Conservation (phyloP, 1,284 basidiomycete genomes). For the Sporisorium sorghi region DNA sequence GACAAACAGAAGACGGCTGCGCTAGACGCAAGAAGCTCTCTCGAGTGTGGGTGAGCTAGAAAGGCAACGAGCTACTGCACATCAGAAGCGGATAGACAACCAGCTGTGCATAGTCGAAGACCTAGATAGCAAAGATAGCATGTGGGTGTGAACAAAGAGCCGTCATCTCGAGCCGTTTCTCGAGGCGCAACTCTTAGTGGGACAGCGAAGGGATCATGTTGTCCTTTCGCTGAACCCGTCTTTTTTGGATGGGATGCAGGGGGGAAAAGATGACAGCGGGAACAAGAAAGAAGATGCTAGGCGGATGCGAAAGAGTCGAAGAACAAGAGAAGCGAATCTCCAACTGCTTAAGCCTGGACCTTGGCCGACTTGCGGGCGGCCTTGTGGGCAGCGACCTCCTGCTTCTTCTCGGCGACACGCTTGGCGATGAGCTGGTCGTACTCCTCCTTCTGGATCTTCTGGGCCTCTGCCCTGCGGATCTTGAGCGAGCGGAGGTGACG, state of each 20-base stretch:
- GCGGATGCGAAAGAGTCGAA: slow-evolving; percentile 18
- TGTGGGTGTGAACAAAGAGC: slow-evolving; percentile 3
- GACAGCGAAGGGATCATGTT: slow-evolving; percentile 22
- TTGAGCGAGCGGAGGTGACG: slow-evolving; percentile 91
- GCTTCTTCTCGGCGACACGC: slow-evolving; percentile 92
- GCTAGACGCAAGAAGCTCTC: slow-evolving; percentile 33
- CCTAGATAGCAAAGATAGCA: slow-evolving; percentile 1
- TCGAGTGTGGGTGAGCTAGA: slow-evolving; percentile 15
- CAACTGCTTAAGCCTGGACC: slow-evolving; percentile 46
- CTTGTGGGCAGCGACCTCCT: slow-evolving; percentile 42
- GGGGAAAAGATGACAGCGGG: slow-evolving; percentile 11
- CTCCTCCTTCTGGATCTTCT: slow-evolving; percentile 94
- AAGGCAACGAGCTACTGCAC: slow-evolving; percentile 8
- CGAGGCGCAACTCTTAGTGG: slow-evolving; percentile 28
- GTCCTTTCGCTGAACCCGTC: slow-evolving; percentile 13
- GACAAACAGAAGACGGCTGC: slow-evolving; percentile 47
- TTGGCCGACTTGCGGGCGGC: slow-evolving; percentile 54
- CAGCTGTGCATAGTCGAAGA: slow-evolving; percentile 11
- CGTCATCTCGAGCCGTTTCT: slow-evolving; percentile 41
- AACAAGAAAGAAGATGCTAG: slow-evolving; percentile 31
- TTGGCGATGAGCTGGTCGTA: slow-evolving; percentile 82
- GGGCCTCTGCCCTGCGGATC: slow-evolving; percentile 85
- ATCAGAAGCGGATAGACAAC: slow-evolving; percentile 5
- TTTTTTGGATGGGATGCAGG: slow-evolving; percentile 35
- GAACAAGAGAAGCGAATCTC: slow-evolving; percentile 9